These are phyloP conservation scores for Teratosphaeria zuluensis DNA, from an alignment of 2,329 filamentous ascomycete genomes.

Conservation along the genomic window DNA sequence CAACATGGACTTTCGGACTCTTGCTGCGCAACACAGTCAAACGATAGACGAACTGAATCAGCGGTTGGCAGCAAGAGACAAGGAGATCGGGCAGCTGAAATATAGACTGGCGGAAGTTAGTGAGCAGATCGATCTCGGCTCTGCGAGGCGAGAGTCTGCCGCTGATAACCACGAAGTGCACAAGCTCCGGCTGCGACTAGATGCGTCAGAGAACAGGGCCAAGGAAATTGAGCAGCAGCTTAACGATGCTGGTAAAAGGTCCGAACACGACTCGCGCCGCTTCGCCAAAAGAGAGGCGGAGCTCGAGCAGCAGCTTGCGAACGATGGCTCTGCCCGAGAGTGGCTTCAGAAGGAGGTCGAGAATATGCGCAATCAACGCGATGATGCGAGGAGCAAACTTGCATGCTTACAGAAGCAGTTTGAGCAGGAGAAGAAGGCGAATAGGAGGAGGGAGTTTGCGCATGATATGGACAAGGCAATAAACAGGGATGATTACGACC, in stretches of 20 bases:
- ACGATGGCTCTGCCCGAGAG: not conserved
- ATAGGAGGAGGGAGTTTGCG: not conserved
- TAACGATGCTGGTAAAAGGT: not conserved
- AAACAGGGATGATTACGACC: not conserved
- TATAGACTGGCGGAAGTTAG: not conserved
- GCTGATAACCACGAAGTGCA: not conserved
- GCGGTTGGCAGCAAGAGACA: not conserved
- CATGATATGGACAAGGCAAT: not conserved
- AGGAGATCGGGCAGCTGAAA: not conserved
- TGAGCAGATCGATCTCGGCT: not conserved
- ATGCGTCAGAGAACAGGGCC: not conserved
- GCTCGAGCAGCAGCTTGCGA: not conserved
- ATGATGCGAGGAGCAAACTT: not conserved
- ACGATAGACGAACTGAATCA: not conserved
- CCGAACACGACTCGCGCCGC: not conserved
- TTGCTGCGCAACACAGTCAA: not conserved
- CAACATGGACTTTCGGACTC: conserved; percentile 1
- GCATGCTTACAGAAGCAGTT: not conserved
- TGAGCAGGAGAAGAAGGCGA: not conserved
- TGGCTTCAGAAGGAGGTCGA: not conserved
- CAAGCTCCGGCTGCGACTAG: not conserved
- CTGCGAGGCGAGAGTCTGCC: not conserved
- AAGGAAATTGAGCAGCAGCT: not conserved
- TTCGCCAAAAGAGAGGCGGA: not conserved
- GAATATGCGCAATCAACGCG: not conserved